Base-by-base conservation (phyloP, 164 flowering plant species). In the Echeveria elegans region DNA sequence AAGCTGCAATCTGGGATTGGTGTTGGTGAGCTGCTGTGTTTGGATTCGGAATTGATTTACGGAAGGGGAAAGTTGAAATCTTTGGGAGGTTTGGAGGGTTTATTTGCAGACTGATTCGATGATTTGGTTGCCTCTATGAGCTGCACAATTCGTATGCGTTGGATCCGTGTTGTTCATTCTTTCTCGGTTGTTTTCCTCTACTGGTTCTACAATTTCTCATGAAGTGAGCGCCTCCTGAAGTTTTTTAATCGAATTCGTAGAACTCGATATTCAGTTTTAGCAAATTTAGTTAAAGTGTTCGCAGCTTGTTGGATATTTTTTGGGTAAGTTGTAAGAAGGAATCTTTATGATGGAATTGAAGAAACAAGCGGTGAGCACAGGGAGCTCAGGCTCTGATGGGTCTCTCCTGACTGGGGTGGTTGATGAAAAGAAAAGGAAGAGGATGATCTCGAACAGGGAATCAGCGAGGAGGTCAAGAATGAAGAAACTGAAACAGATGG, bases 301-400 rank as follows among this genome's bases (percentile, higher is more conserved):
- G 12, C 19, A 6, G n/a, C 15, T 43, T 36, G 66, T 34, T 4
- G 16, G 47, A 1, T 6, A 63, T 63, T 19, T 4, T 21, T 63
- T 3, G 29, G 41, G 5, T 18, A 21, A 36, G 45, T 41, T 10
- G 6, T 34, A 21, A 37, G 29, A 36, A 18, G 2, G 59, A 59
- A 56, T 18, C 4, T 26, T 56, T 14, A 18, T 28, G 61, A 78
- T 77, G 82, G 47, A 70, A 14, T 34, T 79, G 24, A 48, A 63
- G 63, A 72, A 64, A 15, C 66, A n/a, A 14, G 28, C 18, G 28
- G 45, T 37, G 66, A 8, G 58, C 58, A 2, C 28, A 21, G 58
- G 24, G 26, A 32, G 66, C 47, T 63, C 47, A 14, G 66, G 66
- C 7, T 63, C 66, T n/a, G 47, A 63, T 40, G 66, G 29, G 14